These are phyloP conservation scores for Eutypella sp. DNA, from an alignment of 2,329 filamentous ascomycete species.

Conservation along the genomic window DNA sequence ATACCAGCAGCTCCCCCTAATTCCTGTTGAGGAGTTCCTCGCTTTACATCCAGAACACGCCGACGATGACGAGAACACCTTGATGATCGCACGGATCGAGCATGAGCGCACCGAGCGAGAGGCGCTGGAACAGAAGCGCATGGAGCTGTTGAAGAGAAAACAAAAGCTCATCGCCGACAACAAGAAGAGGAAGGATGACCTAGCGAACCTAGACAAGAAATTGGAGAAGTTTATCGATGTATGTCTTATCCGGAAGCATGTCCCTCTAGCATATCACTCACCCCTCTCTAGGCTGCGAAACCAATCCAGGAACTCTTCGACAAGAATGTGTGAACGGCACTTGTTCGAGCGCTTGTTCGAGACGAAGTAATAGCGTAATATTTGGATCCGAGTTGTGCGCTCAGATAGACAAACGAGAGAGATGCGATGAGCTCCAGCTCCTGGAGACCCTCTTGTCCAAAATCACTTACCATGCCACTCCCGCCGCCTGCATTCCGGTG, in stretches of 20 bases:
- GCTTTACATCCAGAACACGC: constrained; percentile 68
- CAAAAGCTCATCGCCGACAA: constrained; percentile 65
- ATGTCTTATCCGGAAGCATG: constrained; percentile 29
- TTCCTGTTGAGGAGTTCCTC: constrained; percentile 79
- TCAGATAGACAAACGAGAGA: no score
- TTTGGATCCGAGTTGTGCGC: no score
- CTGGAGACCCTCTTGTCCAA: no score
- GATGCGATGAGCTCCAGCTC: no score
- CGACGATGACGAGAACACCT: constrained; percentile 67
- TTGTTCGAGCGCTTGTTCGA: no score
- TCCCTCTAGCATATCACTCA: constrained; percentile 15
- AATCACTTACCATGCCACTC: no score
- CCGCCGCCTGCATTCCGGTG: no score
- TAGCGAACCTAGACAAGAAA: constrained; percentile 86
- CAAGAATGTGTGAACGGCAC: constrained; percentile 38
- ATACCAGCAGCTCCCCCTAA: constrained; percentile 79
- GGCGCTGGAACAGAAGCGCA: constrained; percentile 76
- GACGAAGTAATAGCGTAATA: no score
- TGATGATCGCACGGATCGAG: constrained; percentile 88
- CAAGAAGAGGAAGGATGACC: constrained; percentile 87
- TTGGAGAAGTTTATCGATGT: constrained; percentile 92
- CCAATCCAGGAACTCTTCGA: constrained; percentile 84
- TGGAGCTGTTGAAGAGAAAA: constrained; percentile 65
- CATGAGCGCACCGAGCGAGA: constrained; percentile 84
- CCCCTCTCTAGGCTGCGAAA: constrained; percentile 63